Evolutionary conservation across 164 flowering plant genomes (phyloP), one percentile per base, ranked within the genome.

Genomic region (Umbellularia californica): DNA sequence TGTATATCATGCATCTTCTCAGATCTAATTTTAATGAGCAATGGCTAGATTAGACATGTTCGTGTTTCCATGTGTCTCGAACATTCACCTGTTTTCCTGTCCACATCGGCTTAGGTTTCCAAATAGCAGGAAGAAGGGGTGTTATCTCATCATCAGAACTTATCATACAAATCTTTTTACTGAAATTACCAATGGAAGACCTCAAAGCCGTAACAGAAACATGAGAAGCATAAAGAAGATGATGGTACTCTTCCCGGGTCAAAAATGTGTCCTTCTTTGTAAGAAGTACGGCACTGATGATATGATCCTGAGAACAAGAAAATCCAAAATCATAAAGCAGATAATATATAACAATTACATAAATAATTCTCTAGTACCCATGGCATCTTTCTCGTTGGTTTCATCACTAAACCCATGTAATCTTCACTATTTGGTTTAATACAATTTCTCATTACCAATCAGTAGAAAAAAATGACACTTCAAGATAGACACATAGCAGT

Each of bases 221-320:
- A 71, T 95, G 91, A 75, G 97, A 87, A 69, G 87, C 79, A 75
- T 88, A 93, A 2, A 95, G 85, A 81, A 95, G 97, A 78, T 91
- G 92, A 77, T 78, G 82, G 76, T 83, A 92, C 76, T 91, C 84
- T n/a, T 92, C 91, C 58, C 78, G 77, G 15, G 77, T 88, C 65
- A 95, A 81, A 85, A 95, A 95, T 2, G 97, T 95, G 76, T 95
- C 92, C 86, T 79, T 93, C 82, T 86, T 92, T 30, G 99, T 92
- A 64, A 95, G 93, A 69, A 95, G 92, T 28, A 87, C 97, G 71
- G 94, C 89, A 80, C 94, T 82, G 10, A 91, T 80, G 58, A 95
- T 87, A 69, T 93, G 97, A 83, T 95, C 99, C 99, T 95, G 90
- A 33, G 25, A 70, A 22, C 52, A 69, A 41, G 47, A 41, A 62